Evolutionary conservation across 306 rosid genomes (phyloP).

Genomic region (Begonia fuchsioides): DNA sequence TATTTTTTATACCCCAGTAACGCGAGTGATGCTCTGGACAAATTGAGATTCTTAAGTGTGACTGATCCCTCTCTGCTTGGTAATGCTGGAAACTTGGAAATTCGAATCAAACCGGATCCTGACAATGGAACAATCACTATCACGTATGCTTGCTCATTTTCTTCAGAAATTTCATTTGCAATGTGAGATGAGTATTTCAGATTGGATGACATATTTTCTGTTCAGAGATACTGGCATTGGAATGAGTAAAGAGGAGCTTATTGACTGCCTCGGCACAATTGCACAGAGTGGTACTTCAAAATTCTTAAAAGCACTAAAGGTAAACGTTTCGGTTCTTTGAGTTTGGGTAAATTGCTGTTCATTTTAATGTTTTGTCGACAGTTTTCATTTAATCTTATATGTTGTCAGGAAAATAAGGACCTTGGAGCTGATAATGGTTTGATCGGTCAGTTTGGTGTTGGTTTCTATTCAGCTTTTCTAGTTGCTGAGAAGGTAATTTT

Average conservation of each 20-base stretch:
- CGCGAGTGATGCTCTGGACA: constrained; percentile 97
- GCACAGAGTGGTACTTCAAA: constrained; percentile 99
- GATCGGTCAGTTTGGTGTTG: constrained; percentile 98
- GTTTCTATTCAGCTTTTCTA: constrained; percentile 94
- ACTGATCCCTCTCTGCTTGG: constrained; percentile 93
- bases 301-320: constrained; percentile 89
- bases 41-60: constrained; percentile 88
- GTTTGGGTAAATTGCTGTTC: neutral
- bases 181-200: neutral
- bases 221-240: constrained; percentile 91
- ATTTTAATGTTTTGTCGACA: neutral
- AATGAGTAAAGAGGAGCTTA: constrained; percentile 85
- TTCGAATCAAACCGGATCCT: constrained; percentile 73
- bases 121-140: constrained; percentile 81
- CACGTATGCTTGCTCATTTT: constrained; percentile 29
- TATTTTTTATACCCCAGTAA: constrained; percentile 28
- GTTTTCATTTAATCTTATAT: neutral
- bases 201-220: neutral
- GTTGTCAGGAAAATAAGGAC: constrained; percentile 72
- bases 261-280: constrained; percentile 97
- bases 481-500: constrained; percentile 82
- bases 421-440: constrained; percentile 75
- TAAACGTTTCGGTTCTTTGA: constrained; percentile 1
- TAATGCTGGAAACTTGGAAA: constrained; percentile 73
- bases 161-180: neutral